Percentiles rank a stretch among this genome's conserved stretches.
phyloP scores from a whole-genome alignment of 2,329 filamentous ascomycete species.

The Penicillium sp. region DNA sequence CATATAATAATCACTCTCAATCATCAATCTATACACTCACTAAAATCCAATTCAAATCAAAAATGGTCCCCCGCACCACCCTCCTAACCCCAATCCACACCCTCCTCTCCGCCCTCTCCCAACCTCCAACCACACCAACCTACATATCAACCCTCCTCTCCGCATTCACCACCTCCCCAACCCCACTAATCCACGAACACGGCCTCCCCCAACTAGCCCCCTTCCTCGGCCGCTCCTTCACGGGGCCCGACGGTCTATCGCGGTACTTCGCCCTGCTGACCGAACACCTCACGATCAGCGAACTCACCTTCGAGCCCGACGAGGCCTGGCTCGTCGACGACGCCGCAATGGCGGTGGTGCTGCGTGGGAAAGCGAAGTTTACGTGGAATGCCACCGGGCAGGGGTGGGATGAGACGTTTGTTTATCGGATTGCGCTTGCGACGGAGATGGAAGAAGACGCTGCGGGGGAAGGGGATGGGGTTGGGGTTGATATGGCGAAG shows the following conservation, averaged over 20 bases:
- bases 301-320: constrained; percentile 41
- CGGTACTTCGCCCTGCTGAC: constrained; percentile 41
- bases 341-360: constrained; percentile 31
- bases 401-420: constrained; percentile 45
- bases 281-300: constrained; percentile 33
- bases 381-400: constrained; percentile 36
- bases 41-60: not conserved
- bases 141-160: constrained; percentile 30
- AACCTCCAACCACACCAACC: constrained; percentile 17
- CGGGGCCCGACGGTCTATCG: constrained; percentile 35
- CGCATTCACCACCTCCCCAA: constrained; percentile 36
- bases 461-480: not conserved
- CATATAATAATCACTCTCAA: not conserved
- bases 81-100: constrained; percentile 30
- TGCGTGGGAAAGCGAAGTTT: constrained; percentile 40
- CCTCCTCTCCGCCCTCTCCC: constrained; percentile 36
- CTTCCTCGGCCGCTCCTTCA: constrained; percentile 46
- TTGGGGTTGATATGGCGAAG: no score
- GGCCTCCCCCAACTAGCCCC: constrained; percentile 44
- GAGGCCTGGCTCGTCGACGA: constrained; percentile 42
- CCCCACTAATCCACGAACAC: constrained; percentile 39
- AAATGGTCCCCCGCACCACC: constrained; percentile 16
- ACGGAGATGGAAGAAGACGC: constrained; percentile 29
- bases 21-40: not conserved
- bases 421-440: constrained; percentile 41